Evolutionary conservation across 2,329 filamentous ascomycete species (phyloP), one percentile per base, ranked within the genome.

Genomic region (Xylariales sp.): DNA sequence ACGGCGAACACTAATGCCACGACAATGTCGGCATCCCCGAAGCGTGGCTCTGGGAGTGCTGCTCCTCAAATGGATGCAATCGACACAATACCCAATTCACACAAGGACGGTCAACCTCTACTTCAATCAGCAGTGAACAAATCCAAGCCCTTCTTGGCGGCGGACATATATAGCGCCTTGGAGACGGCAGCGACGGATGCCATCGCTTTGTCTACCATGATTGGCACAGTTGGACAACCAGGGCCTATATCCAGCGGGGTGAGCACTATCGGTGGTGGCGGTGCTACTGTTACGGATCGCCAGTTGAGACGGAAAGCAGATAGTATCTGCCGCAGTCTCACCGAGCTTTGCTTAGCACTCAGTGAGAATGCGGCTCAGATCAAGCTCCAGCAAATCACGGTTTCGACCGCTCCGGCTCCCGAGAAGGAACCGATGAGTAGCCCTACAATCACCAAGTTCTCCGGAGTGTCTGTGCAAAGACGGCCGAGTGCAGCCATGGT

Each of bases 241-340:
- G 78, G 79, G 0, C 79, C 81, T 1, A 83, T 84, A 32, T 82
- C 83, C 0, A 82, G 83, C 45, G 80, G 76, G 31, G 77, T 78
- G 10, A 83, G 82, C 53, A 70, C 74, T 38, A 76, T 82, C 44
- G 78, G 82, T 21, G 64, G 68, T 24, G 63, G 65, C 38, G 48
- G 55, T 34, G 53, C 57, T 18, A 62, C 66, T 10, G 65, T 82
- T 9, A 83, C 86, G 1, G 91, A 98, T 59, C 80, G 93, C 38
- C 88, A 95, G 58, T 73, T 95, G 12, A 81, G 89, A 36, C 81
- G 91, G 47, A 96, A 95, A 63, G 88, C 88, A 20, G 91, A 98
- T 58, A 89, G 86, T 56, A 81, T 98, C 58, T 97, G 93, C 60
- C 84, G 91, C 40, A 93, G 86, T 56, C 68, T 98, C 50, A 97